phyloP scores from a whole-genome alignment of 192 early-diverging fungal genomes.

The Dimargaris xerosporica region DNA sequence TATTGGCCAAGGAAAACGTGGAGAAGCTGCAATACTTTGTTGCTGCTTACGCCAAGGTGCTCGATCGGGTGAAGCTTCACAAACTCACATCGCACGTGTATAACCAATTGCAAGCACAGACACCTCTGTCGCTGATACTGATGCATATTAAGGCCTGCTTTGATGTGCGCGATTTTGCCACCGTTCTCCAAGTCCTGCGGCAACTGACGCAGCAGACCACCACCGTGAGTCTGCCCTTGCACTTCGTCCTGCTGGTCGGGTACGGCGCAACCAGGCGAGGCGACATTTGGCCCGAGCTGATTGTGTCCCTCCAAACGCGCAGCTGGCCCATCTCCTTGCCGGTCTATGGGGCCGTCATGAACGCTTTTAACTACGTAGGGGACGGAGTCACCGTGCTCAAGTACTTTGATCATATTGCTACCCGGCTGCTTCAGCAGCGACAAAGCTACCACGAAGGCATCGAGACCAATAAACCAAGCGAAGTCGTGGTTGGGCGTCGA shows the following conservation, averaged over 20 bases:
- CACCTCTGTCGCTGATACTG: not conserved
- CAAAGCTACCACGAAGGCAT: not conserved
- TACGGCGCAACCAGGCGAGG: not conserved
- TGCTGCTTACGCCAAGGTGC: not conserved
- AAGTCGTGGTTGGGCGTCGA: not conserved
- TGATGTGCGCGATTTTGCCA: not conserved
- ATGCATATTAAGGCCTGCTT: not conserved
- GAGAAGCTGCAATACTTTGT: no score
- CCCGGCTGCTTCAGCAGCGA: not conserved
- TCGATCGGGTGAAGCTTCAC: not conserved
- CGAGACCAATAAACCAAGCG: not conserved
- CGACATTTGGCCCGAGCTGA: not conserved
- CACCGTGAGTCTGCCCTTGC: not conserved
- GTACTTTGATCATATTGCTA: not conserved
- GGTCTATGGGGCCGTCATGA: conserved; percentile 10
- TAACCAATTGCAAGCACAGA: not conserved
- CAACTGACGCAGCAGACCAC: not conserved
- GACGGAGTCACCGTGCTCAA: conserved; percentile 1
- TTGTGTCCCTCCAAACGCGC: not conserved
- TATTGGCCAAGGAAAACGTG: no score
- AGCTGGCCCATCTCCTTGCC: conserved; percentile 4
- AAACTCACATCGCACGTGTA: not conserved
- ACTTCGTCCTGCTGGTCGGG: conserved; percentile 6
- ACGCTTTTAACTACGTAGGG: conserved; percentile 2
- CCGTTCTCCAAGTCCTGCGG: not conserved